Percentiles rank a stretch among this genome's conserved stretches.
Evolutionary conservation across 371 early-diverging fungal species (phyloP).

Genomic region (Haplosporangium sp.): DNA sequence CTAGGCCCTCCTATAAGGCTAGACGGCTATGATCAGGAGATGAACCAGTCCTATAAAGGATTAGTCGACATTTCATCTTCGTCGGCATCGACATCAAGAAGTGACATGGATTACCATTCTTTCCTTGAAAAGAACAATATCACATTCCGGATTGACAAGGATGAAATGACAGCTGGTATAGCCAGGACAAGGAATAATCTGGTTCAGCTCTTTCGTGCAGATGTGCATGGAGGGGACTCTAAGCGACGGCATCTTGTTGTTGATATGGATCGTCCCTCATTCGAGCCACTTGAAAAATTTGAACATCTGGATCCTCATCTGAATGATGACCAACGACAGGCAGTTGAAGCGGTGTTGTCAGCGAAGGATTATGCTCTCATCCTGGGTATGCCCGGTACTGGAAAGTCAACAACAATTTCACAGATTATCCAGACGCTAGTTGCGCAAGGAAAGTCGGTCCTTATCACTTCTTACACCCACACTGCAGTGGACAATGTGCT

Average conservation of each 20-base stretch:
- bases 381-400: conserved; percentile 99
- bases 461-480: conserved; percentile 97
- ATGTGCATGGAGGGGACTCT: conserved; percentile 59
- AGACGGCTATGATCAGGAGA: conserved; percentile 58
- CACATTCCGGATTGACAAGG: conserved; percentile 87
- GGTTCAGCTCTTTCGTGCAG: conserved; percentile 71
- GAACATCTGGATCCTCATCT: conserved; percentile 42
- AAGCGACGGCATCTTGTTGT: conserved; percentile 81
- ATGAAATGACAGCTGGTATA: conserved; percentile 79
- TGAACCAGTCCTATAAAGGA: conserved; percentile 63
- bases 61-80: conserved; percentile 50
- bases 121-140: conserved; percentile 17
- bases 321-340: conserved; percentile 77
- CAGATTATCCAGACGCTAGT: conserved; percentile 84
- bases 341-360: conserved; percentile 67
- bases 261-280: conserved; percentile 80
- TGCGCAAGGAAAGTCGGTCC: conserved; percentile 77
- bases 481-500: conserved; percentile 96
- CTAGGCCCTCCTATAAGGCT: conserved; percentile 68
- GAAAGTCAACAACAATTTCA: conserved; percentile 96
- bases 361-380: conserved; percentile 93
- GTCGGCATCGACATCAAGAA: not conserved
- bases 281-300: conserved; percentile 29
- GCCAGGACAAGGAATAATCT: conserved; percentile 79
- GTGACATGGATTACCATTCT: conserved; percentile 18